Evolutionary conservation across 805 yeast species (phyloP), one percentile per base, ranked within the genome.

Genomic region (Kluyveromyces dobzhanskii): DNA sequence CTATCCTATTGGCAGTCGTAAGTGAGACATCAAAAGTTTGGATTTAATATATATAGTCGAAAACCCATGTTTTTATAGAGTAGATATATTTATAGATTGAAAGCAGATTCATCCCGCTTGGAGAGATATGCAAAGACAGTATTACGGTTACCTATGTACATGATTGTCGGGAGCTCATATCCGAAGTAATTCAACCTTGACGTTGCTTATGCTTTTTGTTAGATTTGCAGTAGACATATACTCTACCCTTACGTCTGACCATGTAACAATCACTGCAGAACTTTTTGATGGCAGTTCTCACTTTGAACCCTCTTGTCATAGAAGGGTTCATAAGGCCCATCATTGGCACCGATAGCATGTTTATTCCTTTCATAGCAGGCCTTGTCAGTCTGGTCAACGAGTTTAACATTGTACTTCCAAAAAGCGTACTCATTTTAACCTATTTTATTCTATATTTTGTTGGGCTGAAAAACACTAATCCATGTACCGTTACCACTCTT

Each of bases 161-260:
- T 21, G 24, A 21, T 6, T 6, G 24, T 6, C 9, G 6, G 24
- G 24, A 9, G 9, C 24, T 6, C 6, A 21, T 21, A 9, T n/a
- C n/a, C n/a, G n/a, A n/a, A n/a, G 24, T 21, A 21, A 27, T 16
- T 57, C 59, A 80, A 50, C 85, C 85, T 62, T 85, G 95, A 62
- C 95, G 85, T 64, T 88, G 97, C 65, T 88, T 88, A 64, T 88
- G 97, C 59, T 85, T 86, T 46, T 87, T 86, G 59, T 88, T 85
- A 35, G 92, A 71, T 61, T 88, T 92, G 71, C 98, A 90, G 58
- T 85, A 80, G 29, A 92, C 95, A 48, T 85, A 86, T 10, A 88
- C 90, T 54, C 92, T 73, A 30, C 98, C 98, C 65, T 88, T 92
- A 64, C 97, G 81, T 64, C 94, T 82, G 9, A 92, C 96, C 64